Conservation (phyloP, 306 rosid genomes). For the Hylodesmum podocarpum region DNA sequence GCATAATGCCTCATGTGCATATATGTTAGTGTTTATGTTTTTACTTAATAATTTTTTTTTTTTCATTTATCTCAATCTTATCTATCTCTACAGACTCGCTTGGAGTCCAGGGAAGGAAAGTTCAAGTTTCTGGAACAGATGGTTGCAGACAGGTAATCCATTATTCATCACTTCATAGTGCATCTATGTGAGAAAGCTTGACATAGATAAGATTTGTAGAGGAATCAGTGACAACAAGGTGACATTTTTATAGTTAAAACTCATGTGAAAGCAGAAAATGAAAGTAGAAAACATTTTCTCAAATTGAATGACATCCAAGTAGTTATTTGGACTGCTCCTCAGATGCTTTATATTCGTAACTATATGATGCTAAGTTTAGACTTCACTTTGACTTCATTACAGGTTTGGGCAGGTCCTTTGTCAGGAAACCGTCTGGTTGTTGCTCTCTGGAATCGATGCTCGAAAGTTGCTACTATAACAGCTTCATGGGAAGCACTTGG, state of each 20-base stretch:
- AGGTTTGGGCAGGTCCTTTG: conserved; percentile 99
- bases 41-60: not conserved
- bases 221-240: not conserved
- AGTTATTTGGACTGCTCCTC: not conserved
- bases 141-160: conserved; percentile 69
- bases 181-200: conserved; percentile 7
- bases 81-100: conserved; percentile 60
- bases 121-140: conserved; percentile 59
- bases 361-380: not conserved
- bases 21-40: not conserved
- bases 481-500: conserved; percentile 72
- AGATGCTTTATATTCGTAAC: too few relatives aligned
- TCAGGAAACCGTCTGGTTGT: conserved; percentile 63
- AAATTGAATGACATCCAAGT: not conserved
- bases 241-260: not conserved
- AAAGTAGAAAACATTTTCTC: not conserved
- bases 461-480: conserved; percentile 51
- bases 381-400: conserved; percentile 18
- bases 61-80: conserved; percentile 16
- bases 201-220: not conserved
- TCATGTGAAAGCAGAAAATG: not conserved
- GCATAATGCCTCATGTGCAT: not conserved
- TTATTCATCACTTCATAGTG: conserved; percentile 16
- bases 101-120: conserved; percentile 96
- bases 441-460: conserved; percentile 92